Evolutionary conservation across 306 rosid genomes (phyloP), one percentile per base, ranked within the genome.

Genomic region (Cicer chorassanicum): DNA sequence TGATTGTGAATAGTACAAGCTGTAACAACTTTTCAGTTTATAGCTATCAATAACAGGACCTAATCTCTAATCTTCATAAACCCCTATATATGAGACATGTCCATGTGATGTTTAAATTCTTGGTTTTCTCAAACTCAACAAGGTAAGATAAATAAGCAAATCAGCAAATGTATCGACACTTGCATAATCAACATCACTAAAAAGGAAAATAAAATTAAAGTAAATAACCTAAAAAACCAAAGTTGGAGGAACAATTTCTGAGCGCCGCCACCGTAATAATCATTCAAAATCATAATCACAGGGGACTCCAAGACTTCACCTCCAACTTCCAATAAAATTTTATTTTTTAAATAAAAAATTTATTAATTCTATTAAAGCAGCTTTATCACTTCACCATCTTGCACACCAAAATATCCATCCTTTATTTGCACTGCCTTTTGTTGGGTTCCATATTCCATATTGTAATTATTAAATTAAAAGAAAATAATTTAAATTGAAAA

Each of bases 251-350:
- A 89, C 97, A 93, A 75, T 21, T 87, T 89, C 97, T 88, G 96
- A 81, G 84, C 86, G 93, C 93, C 90, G 92, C 87, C 97, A 87
- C 88, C 86, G 91, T 87, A 87, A 86, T 88, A 89, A 87, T 89
- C 86, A 89, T 93, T 88, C 84, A 71, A 75, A 87, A 78, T 81
- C 80, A 76, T 88, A 85, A 84, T 87, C 82, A 77, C 87, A 75
- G 68, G 73, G 57, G 46, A 53, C 75, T 81, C 53, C 36, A 78
- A 34, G 42, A 74, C 76, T 74, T 78, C 67, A 57, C 77, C 61
- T 85, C 68, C 89, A 80, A 78, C 81, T 62, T 66, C 82, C 79
- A 57, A 57, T 81, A 44, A 9, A 53, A 42, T 8, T 6, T 0
- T 34, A 41, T 8, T 6, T 0, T 34, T 10, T 34, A 8, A 24